phyloP scores from a whole-genome alignment of 2,329 filamentous ascomycete genomes.

The Aspergillus clavatus region DNA sequence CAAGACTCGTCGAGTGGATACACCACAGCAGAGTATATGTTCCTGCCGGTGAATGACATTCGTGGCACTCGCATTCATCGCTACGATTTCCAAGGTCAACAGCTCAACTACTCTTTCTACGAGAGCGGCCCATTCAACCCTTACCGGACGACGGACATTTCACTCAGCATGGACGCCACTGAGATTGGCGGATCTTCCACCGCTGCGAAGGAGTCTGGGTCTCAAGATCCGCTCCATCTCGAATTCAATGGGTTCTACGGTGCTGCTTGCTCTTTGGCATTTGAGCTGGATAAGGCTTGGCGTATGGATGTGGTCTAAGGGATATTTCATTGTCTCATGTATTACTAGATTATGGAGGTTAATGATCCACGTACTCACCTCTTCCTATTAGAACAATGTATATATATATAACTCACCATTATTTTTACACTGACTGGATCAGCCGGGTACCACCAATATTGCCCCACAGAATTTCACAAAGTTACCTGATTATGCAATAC shows the following conservation, averaged over 20 bases:
- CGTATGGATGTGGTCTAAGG: constrained; percentile 3
- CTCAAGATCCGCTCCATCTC: constrained; percentile 14
- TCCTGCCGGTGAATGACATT: constrained; percentile 29
- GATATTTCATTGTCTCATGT: background rate
- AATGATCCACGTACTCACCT: background rate
- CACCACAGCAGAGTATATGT: constrained; percentile 31
- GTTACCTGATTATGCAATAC: background rate
- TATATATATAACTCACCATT: background rate
- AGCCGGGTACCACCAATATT: background rate
- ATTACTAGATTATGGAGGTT: constrained; percentile 5
- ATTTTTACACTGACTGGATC: background rate
- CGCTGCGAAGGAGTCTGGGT: background rate
- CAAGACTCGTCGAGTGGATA: constrained; percentile 7
- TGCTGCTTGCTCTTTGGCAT: constrained; percentile 36
- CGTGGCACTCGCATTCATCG: constrained; percentile 23
- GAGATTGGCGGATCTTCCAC: background rate
- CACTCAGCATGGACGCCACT: constrained; percentile 25
- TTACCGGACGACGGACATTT: constrained; percentile 27
- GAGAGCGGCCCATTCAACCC: constrained; percentile 32
- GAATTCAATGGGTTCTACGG: constrained; percentile 35
- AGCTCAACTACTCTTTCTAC: constrained; percentile 29
- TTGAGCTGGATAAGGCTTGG: constrained; percentile 26
- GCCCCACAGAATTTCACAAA: background rate
- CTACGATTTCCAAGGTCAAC: constrained; percentile 31
- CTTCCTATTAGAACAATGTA: constrained; percentile 1